phyloP scores from a whole-genome alignment of 148 eudicot species.

The Silene conica region DNA sequence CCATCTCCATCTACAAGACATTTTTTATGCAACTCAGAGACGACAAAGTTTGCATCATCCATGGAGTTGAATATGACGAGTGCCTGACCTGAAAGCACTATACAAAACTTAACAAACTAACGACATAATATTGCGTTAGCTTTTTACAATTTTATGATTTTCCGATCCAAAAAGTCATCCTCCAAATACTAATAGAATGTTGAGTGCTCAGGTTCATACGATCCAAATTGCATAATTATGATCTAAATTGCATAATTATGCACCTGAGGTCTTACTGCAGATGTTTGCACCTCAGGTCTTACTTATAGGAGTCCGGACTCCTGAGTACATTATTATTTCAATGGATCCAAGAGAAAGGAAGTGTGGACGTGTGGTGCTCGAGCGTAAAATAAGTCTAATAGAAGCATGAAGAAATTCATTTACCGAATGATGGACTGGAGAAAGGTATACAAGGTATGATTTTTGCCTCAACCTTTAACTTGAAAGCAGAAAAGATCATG shows the following conservation, averaged over 20 bases:
- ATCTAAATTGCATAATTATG: no score
- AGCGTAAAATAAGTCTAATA: neutral
- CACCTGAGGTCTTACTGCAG: no score
- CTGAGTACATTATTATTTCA: no score
- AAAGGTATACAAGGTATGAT: constrained; percentile 31
- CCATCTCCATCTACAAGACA: constrained; percentile 48
- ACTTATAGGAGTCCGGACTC: no score
- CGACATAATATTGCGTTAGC: neutral
- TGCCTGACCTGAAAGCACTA: constrained; percentile 49
- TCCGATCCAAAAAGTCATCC: neutral
- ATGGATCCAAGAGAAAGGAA: neutral
- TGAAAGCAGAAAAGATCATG: constrained; percentile 34
- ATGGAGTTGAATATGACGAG: constrained; percentile 45
- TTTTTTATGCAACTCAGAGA: constrained; percentile 32
- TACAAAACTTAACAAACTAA: neutral
- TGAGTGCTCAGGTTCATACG: no score
- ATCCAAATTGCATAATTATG: no score
- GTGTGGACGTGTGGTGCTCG: no score
- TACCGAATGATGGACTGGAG: constrained; percentile 41
- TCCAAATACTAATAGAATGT: no score
- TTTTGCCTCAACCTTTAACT: constrained; percentile 37
- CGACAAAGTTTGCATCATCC: constrained; percentile 44
- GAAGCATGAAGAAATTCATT: constrained; percentile 3
- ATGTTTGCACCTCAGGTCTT: no score
- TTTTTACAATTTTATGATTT: neutral